Evolutionary conservation across 306 rosid species (phyloP).

Genomic region (Mimosa pudica): DNA sequence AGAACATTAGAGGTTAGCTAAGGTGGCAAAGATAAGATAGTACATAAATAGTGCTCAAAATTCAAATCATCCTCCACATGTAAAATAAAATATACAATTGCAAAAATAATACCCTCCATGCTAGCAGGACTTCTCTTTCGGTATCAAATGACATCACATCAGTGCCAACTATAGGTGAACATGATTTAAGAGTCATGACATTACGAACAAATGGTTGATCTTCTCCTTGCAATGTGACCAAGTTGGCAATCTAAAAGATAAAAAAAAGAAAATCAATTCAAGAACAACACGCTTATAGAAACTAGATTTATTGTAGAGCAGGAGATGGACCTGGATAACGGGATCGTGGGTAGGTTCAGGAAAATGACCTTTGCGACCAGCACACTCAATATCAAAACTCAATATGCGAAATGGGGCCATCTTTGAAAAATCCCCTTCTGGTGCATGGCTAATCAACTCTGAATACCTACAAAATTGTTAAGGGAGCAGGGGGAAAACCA

Average conservation of each 20-base stretch:
- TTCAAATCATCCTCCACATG: background rate
- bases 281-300: conserved; percentile 17
- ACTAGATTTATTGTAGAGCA: conserved; percentile 14
- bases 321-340: conserved; percentile 80
- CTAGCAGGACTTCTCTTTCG: conserved; percentile 85
- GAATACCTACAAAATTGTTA: conserved; percentile 72
- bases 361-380: conserved; percentile 98
- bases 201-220: conserved; percentile 76
- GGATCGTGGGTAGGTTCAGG: conserved; percentile 97
- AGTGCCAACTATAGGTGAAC: conserved; percentile 93
- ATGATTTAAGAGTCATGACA: conserved; percentile 93
- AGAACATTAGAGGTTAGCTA: background rate
- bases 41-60: background rate
- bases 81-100: conserved; percentile 17
- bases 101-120: conserved; percentile 85
- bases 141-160: conserved; percentile 91
- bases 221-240: conserved; percentile 93
- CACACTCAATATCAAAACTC: conserved; percentile 99
- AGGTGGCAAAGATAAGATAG: background rate
- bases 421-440: conserved; percentile 94
- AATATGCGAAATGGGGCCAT: conserved; percentile 98
- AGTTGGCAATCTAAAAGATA: conserved; percentile 75
- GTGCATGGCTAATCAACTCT: conserved; percentile 82
- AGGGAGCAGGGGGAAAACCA: conserved; percentile 40
- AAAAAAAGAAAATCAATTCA: conserved; percentile 36